phyloP scores from a whole-genome alignment of 257 asterid genomes.

The Solanum chilense region DNA sequence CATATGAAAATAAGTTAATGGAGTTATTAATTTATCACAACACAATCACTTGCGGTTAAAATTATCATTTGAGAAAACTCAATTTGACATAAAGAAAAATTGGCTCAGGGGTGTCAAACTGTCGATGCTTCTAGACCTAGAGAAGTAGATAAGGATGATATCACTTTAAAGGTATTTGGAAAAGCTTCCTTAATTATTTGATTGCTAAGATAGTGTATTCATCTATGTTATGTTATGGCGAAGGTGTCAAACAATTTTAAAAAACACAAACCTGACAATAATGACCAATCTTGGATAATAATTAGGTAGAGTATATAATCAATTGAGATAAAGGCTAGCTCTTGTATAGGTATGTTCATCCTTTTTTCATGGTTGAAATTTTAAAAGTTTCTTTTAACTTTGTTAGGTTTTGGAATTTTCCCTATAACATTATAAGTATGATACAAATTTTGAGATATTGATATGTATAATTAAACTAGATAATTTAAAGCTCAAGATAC shows the following conservation, averaged over 20 bases:
- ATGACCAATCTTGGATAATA: not conserved
- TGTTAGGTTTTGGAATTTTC: not conserved
- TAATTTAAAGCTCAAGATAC: no score
- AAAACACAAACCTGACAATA: not conserved
- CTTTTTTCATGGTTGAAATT: not conserved
- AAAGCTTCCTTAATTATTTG: not conserved
- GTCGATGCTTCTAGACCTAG: constrained; percentile 58
- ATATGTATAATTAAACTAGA: no score
- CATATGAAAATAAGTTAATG: not conserved
- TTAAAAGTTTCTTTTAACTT: not conserved
- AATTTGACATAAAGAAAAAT: not conserved
- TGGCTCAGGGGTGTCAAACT: constrained; percentile 24
- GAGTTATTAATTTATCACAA: not conserved
- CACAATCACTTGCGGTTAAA: not conserved
- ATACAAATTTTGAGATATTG: no score
- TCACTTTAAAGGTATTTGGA: constrained; percentile 57
- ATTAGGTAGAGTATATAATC: not conserved
- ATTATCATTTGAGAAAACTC: not conserved
- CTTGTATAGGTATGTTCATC: no score
- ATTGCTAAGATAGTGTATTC: not conserved
- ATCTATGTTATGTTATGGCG: not conserved
- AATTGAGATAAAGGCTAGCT: not conserved
- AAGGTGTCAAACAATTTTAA: not conserved
- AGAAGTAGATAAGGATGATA: constrained; percentile 55
- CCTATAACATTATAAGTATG: no score